Base-by-base conservation (phyloP, 345 rosid species). In the Euphorbia tirucalli region DNA sequence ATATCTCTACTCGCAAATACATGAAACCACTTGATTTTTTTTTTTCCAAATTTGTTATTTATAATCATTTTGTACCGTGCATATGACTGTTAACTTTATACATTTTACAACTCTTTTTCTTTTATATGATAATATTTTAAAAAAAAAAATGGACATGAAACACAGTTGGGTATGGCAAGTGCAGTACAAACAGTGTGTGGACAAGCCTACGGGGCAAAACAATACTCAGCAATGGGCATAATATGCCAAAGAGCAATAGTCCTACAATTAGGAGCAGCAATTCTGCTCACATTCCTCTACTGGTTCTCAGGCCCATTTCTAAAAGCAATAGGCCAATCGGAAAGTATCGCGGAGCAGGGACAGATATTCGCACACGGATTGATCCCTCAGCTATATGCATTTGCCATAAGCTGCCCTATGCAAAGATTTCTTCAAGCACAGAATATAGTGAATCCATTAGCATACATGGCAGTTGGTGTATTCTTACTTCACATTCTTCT, bases 171-270 rank as follows among this genome's bases (percentile, higher is more conserved):
- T 28, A 94, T 94, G 98, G 96, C 98, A 0, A 92, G 97, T 65
- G 98, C 98, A 11, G 98, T 92, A 43, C 98, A 94, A 56, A 94
- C 98, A 0, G 90, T 94, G 15, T 94, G 97, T 73, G 98, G 98
- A 3, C 97, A 92, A 85, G 98, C 98, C 5, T 94, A 87, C 32
- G 97, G 98, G 3, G 98, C 96, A 0, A 80, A 80, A 59, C 87
- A 85, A 64, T 85, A 89, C 72, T 58, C 90, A 7, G 78, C 90
- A 48, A 87, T 90, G 96, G 98, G 98, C 39, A 77, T 94, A 28
- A 86, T 86, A 50, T 94, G 97, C 81, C 98, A 94, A 77, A 80
- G 91, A 71, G 98, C 98, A 70, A 87, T 94, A n/a, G 69, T 94
- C 35, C 71, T 94, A 65, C 98, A 92, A 69, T 1, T 94, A 1